phyloP scores from a whole-genome alignment of 2,329 filamentous ascomycete species.

The Clonostachys rosea region DNA sequence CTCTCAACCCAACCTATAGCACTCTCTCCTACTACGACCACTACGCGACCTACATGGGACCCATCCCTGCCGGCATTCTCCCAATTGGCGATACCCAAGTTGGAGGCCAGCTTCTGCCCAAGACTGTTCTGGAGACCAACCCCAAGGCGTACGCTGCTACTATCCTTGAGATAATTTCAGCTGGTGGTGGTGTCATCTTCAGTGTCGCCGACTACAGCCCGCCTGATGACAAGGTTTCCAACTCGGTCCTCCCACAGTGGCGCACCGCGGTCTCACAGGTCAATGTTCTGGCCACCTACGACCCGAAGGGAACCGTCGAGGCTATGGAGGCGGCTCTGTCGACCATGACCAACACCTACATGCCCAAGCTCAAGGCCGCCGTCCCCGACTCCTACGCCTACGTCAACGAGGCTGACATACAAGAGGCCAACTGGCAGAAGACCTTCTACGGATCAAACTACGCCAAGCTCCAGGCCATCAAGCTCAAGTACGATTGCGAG shows the following conservation, averaged over 20 bases:
- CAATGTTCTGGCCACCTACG: conserved; percentile 18
- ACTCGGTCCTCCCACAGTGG: conserved; percentile 31
- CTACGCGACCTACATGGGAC: conserved; percentile 11
- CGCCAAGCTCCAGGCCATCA: conserved; percentile 30
- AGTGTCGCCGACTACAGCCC: conserved; percentile 19
- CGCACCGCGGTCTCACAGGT: conserved; percentile 22
- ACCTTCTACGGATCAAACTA: conserved; percentile 44
- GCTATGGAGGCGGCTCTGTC: conserved; percentile 17
- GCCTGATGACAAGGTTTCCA: conserved; percentile 14
- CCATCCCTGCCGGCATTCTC: conserved; percentile 11
- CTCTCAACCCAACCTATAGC: conserved; percentile 17
- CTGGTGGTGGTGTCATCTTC: conserved; percentile 19
- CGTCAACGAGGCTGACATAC: conserved; percentile 46
- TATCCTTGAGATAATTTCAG: neutral
- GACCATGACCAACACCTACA: conserved; percentile 18
- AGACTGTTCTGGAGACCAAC: conserved; percentile 5
- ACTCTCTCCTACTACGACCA: conserved; percentile 20
- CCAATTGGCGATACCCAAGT: conserved; percentile 16
- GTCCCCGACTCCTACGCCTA: conserved; percentile 38
- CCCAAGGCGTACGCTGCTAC: neutral
- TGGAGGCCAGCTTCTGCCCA: conserved; percentile 13
- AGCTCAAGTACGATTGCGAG: conserved; percentile 40
- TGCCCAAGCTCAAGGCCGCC: conserved; percentile 20
- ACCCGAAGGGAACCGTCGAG: conserved; percentile 4
- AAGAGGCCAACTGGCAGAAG: conserved; percentile 36